These are phyloP conservation scores for Penicillium sp. DNA, from an alignment of 2,329 filamentous ascomycete genomes.

Conservation along the genomic window DNA sequence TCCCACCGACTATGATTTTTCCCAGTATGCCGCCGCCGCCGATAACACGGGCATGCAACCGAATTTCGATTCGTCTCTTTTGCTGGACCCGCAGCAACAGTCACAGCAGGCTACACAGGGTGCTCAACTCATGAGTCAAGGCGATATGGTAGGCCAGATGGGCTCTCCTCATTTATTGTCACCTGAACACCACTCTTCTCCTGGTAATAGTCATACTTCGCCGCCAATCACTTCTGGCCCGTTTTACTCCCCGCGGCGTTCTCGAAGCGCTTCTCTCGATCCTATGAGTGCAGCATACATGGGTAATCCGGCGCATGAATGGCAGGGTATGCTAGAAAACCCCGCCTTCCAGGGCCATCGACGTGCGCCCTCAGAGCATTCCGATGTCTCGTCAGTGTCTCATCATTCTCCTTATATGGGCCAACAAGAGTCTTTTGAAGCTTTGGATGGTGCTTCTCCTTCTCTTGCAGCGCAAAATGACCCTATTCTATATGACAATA, in stretches of 20 bases:
- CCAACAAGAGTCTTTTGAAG: conserved; percentile 74
- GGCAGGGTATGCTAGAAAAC: conserved; percentile 53
- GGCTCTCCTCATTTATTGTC: conserved; percentile 52
- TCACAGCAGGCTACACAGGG: conserved; percentile 26
- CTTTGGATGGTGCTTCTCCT: conserved; percentile 71
- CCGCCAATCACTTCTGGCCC: conserved; percentile 49
- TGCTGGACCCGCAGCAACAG: conserved; percentile 40
- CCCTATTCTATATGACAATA: conserved; percentile 68
- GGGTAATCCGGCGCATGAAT: conserved; percentile 50
- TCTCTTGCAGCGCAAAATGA: conserved; percentile 71
- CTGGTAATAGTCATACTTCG: conserved; percentile 44
- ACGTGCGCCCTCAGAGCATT: conserved; percentile 83
- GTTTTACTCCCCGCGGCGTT: conserved; percentile 53
- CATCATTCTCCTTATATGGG: conserved; percentile 78
- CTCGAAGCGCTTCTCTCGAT: conserved; percentile 58
- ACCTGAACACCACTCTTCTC: conserved; percentile 49
- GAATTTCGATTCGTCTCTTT: conserved; percentile 35
- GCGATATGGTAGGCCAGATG: conserved; percentile 44
- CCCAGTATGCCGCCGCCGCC: conserved; percentile 29
- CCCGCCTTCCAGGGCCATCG: conserved; percentile 73
- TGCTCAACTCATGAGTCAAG: conserved; percentile 44
- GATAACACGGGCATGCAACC: conserved; percentile 27
- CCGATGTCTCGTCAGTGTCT: conserved; percentile 80
- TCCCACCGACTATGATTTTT: conserved; percentile 35
- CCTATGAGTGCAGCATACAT: conserved; percentile 58